A percentile compares a stretch with the other conserved stretches of the same genome.
phyloP scores from a whole-genome alignment of 352 stramenopile species.

The Globisporangium perplexum region DNA sequence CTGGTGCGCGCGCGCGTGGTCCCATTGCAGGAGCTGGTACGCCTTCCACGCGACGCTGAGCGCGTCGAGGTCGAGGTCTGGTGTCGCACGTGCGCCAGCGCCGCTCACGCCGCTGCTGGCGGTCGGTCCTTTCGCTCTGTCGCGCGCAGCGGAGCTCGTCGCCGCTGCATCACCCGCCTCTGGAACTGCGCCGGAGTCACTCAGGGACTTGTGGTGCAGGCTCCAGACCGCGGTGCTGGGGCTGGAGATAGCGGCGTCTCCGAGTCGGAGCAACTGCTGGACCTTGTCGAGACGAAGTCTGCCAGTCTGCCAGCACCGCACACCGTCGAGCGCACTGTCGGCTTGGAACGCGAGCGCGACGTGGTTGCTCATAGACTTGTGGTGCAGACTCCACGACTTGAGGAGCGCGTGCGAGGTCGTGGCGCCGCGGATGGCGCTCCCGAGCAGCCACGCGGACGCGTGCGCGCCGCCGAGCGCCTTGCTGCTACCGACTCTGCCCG shows the following conservation, averaged over 20 bases:
- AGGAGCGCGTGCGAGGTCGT: constrained; percentile 10
- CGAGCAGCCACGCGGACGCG: constrained; percentile 6
- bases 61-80: constrained; percentile 16
- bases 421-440: not conserved
- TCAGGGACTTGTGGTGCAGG: not conserved
- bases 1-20: constrained; percentile 26
- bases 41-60: constrained; percentile 28
- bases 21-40: constrained; percentile 30
- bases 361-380: constrained; percentile 20
- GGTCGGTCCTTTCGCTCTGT: not conserved
- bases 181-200: not conserved
- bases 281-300: constrained; percentile 5
- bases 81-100: not conserved
- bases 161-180: not conserved
- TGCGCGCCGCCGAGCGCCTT: constrained; percentile 6
- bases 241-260: too few relatives aligned
- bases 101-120: not conserved
- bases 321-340: constrained; percentile 21
- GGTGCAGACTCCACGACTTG: constrained; percentile 22
- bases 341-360: constrained; percentile 26
- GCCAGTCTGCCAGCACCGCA: constrained; percentile 18
- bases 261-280: constrained; percentile 7
- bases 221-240: too few relatives aligned
- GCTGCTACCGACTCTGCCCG: not conserved
- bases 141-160: not conserved